Evolutionary conservation across 2,329 filamentous ascomycete genomes (phyloP), one percentile per base, ranked within the genome.

Genomic region (Neonectria sp.): DNA sequence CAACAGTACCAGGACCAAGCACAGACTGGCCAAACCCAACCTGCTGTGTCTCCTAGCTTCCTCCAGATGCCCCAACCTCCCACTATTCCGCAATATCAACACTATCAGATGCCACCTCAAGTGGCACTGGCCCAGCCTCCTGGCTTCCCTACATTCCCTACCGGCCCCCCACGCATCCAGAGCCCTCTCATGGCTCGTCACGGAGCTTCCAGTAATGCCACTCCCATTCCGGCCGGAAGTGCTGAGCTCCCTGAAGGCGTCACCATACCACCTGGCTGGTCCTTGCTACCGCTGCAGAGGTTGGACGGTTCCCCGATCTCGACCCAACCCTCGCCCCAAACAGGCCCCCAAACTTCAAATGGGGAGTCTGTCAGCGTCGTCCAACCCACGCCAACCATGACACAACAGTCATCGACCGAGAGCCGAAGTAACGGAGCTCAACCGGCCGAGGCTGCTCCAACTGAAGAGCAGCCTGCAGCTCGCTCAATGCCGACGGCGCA

Each of bases 191-290:
- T 88, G 68, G 82, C 83, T 49, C 82, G 87, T 60, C 86, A 90
- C 69, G 82, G 83, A 27, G 81, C 81, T 12, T 73, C 83, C 15
- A 76, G 82, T 2, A 83, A 85, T 48, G 79, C 85, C 11, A 78
- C 83, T 15, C 81, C 86, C 1, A 90, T 91, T 58, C 88, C 88
- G 5, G 82, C 89, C 4, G 89, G 89, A 21, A 90, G 88, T 71
- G 78, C 87, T 24, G 89, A 91, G 8, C 82, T 92, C 9, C 90
- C 90, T 0, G 86, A 89, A 60, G 90, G 90, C 6, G 84, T 92
- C n/a, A 84, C 86, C 6, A 85, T 92, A 24, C 90, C 90, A 3
- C 84, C 86, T 31, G 90, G 90, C 6, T 92, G 90, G 90, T 88
- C 88, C 25, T 79, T 92, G 45, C 80, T 92, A 52, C 90, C 90